Percentiles rank a stretch among this genome's conserved stretches.
phyloP scores from a whole-genome alignment of 2,329 filamentous ascomycete genomes.

The Penicillium hordei region DNA sequence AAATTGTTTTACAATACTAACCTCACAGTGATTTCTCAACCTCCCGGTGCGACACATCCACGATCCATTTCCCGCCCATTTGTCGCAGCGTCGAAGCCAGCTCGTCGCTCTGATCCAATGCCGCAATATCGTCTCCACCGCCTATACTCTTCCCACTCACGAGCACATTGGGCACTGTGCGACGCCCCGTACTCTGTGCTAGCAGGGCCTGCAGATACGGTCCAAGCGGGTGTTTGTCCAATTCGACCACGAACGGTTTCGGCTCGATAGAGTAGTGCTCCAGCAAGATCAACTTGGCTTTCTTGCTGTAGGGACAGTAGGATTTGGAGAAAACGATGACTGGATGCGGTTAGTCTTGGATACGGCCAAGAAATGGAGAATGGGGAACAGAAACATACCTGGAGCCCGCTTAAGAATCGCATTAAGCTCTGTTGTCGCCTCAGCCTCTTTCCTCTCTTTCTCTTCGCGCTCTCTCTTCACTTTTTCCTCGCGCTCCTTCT shows the following conservation, averaged over 20 bases:
- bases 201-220: conserved; percentile 69
- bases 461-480: conserved; percentile 51
- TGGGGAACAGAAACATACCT: conserved; percentile 55
- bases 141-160: conserved; percentile 87
- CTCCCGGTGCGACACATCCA: conserved; percentile 34
- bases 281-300: conserved; percentile 81
- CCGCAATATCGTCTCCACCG: conserved; percentile 80
- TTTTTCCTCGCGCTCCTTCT: conserved; percentile 51
- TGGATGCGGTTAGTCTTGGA: conserved; percentile 36
- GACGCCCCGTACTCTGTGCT: conserved; percentile 70
- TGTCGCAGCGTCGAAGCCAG: conserved; percentile 70
- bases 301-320: conserved; percentile 83
- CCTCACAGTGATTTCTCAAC: conserved; percentile 6
- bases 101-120: conserved; percentile 65
- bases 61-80: conserved; percentile 68
- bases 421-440: conserved; percentile 69
- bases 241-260: conserved; percentile 81
- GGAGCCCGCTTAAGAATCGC: conserved; percentile 79
- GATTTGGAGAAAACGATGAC: conserved; percentile 96
- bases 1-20: conserved; percentile 4
- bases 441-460: conserved; percentile 10
- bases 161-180: conserved; percentile 89
- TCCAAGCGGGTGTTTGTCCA: conserved; percentile 79
- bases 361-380: neutral
- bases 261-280: conserved; percentile 82